Evolutionary conservation across 75 land plant genomes (phyloP).

Genomic region (Picea sitchensis): DNA sequence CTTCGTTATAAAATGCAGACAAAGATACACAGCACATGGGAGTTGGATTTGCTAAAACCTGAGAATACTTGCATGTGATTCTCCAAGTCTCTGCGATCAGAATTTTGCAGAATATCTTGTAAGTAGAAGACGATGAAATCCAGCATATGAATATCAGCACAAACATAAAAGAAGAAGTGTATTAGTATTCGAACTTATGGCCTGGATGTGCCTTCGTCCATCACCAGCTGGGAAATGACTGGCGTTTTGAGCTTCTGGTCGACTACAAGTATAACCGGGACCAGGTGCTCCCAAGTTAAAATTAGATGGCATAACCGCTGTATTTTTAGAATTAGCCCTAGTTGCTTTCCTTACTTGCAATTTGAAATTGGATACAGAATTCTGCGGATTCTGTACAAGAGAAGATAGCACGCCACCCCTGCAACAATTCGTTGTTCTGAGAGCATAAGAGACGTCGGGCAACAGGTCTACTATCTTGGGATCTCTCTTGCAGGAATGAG

Average conservation of each 20-base stretch:
- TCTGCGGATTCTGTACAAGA: conserved; percentile 39
- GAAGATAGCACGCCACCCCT: conserved; percentile 46
- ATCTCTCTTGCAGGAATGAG: conserved; percentile 45
- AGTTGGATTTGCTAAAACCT: conserved; percentile 27
- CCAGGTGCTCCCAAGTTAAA: conserved; percentile 49
- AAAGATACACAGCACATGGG: conserved; percentile 85
- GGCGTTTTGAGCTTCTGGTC: conserved; percentile 17
- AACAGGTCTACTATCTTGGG: conserved; percentile 49
- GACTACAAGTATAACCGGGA: conserved; percentile 38
- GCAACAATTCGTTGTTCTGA: conserved; percentile 17
- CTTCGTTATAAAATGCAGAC: conserved; percentile 79
- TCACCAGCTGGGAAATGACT: conserved; percentile 20
- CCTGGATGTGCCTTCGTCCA: conserved; percentile 43
- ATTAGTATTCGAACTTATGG: conserved; percentile 32
- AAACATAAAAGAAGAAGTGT: too few relatives aligned
- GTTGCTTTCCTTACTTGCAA: conserved; percentile 41
- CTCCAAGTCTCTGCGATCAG: conserved; percentile 75
- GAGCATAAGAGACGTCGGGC: conserved; percentile 20
- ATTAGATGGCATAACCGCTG: conserved; percentile 21
- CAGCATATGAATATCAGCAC: neutral
- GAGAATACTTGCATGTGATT: conserved; percentile 68
- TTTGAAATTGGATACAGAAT: conserved; percentile 35
- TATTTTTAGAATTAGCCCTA: neutral
- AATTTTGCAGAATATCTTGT: neutral
- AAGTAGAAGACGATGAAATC: neutral